Base-by-base conservation (phyloP, 768 basidiomycete species). In the Serendipita indica region DNA sequence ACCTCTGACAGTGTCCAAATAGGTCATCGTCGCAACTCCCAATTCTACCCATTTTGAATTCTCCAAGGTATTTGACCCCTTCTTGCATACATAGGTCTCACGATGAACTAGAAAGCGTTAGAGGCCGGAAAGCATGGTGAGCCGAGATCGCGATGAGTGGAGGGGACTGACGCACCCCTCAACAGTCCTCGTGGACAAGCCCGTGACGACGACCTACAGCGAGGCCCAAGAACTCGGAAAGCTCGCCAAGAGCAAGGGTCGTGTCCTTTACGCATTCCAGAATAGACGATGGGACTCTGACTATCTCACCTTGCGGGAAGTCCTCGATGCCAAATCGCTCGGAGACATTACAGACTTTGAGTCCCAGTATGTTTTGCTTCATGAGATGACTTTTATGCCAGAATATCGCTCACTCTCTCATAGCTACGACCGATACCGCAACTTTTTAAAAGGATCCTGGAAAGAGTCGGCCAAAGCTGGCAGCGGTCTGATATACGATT, bases 271-370 rank as follows among this genome's bases (percentile, higher is more conserved):
- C 65, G 78, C 77, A 13, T 86, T 79, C 69, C 85, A 86, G 65
- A 86, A 84, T 66, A 75, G 86, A 54, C 76, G 86, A 59, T 88
- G 81, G 79, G 86, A 88, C 69, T 80, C 82, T 2, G 86, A 89
- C 66, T 87, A 82, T 69, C 72, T 86, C 35, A 77, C 85, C 4
- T 69, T 89, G 52, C 77, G 75, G 63, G 72, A 73, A 35, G 73
- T 89, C 22, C 68, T 89, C 25, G 70, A 72, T 20, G n/a, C 60
- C n/a, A 65, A 65, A 3, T 14, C 76, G 6, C 68, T 87, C 33
- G 86, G 86, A 1, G 70, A 74, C 13, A 68, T 88, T 12, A 69
- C 78, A 3, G 85, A 88, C 65, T 83, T 88, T 59, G 85, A 87
- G 67, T 86, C 84, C 5, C 80, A 84, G 85, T 84, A 64, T 64